Evolutionary conservation across 192 early-diverging fungal species (phyloP).

Genomic region (Backusella parvicylindrica): DNA sequence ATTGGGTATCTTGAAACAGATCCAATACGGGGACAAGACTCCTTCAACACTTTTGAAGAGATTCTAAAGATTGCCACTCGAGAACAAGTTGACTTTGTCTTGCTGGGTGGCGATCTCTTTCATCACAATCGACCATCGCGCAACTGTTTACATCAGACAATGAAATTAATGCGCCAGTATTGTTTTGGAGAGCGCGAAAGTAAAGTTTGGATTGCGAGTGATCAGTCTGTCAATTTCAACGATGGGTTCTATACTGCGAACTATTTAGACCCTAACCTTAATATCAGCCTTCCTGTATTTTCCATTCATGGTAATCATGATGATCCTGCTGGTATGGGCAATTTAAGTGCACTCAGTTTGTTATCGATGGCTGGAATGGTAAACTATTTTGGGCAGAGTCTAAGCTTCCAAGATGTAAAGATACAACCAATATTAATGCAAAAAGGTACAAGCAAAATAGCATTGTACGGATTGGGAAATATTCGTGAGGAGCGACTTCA

Average conservation of each 20-base stretch:
- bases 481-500: slow-evolving; percentile 88
- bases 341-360: slow-evolving; percentile 80
- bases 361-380: slow-evolving; percentile 76
- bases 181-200: slow-evolving; percentile 68
- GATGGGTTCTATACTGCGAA: slow-evolving; percentile 69
- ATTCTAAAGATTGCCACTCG: slow-evolving; percentile 73
- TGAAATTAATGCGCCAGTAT: slow-evolving; percentile 63
- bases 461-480: slow-evolving; percentile 90
- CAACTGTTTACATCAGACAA: slow-evolving; percentile 65
- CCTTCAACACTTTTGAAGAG: slow-evolving; percentile 83
- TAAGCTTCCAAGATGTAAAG: slow-evolving; percentile 68
- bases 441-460: slow-evolving; percentile 76
- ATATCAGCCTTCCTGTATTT: slow-evolving; percentile 84
- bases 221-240: slow-evolving; percentile 68
- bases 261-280: slow-evolving; percentile 84
- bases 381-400: slow-evolving; percentile 89
- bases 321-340: slow-evolving; percentile 84
- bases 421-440: slow-evolving; percentile 78
- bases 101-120: slow-evolving; percentile 94
- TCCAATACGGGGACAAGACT: slow-evolving; percentile 80
- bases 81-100: slow-evolving; percentile 81
- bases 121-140: slow-evolving; percentile 93
- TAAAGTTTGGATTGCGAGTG: slow-evolving; percentile 72
- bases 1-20: slow-evolving; percentile 91
- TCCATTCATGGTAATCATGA: slow-evolving; percentile 98